These are phyloP conservation scores for Dillenia suffruticosa DNA, from an alignment of 164 flowering plant species.

Conservation along the genomic window DNA sequence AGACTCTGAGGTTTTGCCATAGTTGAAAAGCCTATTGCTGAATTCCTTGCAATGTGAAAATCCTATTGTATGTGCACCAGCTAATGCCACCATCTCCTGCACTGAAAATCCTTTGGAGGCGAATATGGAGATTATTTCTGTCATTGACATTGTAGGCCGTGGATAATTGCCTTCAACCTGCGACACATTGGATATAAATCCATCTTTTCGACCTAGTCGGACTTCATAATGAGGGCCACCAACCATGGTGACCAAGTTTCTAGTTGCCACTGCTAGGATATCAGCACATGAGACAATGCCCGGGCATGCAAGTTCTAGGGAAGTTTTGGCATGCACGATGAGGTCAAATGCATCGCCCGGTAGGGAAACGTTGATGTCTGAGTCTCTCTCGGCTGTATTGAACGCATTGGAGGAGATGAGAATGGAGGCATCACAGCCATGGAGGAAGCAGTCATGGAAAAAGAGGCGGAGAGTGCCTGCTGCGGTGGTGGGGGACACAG, in stretches of 20 bases:
- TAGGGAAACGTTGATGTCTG: slow-evolving; percentile 65
- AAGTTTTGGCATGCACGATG: slow-evolving; percentile 47
- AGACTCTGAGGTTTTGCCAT: slow-evolving; percentile 13
- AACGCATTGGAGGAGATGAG: slow-evolving; percentile 48
- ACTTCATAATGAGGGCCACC: slow-evolving; percentile 66
- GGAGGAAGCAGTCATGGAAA: slow-evolving; percentile 63
- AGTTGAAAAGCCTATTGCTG: slow-evolving; percentile 36
- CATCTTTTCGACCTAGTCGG: slow-evolving; percentile 56
- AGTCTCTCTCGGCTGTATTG: slow-evolving; percentile 64
- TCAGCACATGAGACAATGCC: slow-evolving; percentile 73
- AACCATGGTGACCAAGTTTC: slow-evolving; percentile 55
- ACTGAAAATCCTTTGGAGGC: slow-evolving; percentile 37
- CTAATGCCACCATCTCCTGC: slow-evolving; percentile 57
- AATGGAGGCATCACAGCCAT: slow-evolving; percentile 64
- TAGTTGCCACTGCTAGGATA: slow-evolving; percentile 53
- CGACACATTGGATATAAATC: slow-evolving; percentile 33
- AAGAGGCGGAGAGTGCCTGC: slow-evolving; percentile 56
- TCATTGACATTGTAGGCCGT: slow-evolving; percentile 24
- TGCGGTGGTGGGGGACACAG: slow-evolving; percentile 56
- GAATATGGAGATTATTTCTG: slow-evolving; percentile 38
- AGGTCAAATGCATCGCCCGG: slow-evolving; percentile 77
- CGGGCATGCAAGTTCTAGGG: slow-evolving; percentile 66
- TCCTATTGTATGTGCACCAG: slow-evolving; percentile 76
- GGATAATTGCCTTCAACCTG: slow-evolving; percentile 32
- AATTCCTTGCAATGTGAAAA: slow-evolving; percentile 78